Base-by-base conservation (phyloP, 2,329 filamentous ascomycete genomes). In the Clonostachys sp. region DNA sequence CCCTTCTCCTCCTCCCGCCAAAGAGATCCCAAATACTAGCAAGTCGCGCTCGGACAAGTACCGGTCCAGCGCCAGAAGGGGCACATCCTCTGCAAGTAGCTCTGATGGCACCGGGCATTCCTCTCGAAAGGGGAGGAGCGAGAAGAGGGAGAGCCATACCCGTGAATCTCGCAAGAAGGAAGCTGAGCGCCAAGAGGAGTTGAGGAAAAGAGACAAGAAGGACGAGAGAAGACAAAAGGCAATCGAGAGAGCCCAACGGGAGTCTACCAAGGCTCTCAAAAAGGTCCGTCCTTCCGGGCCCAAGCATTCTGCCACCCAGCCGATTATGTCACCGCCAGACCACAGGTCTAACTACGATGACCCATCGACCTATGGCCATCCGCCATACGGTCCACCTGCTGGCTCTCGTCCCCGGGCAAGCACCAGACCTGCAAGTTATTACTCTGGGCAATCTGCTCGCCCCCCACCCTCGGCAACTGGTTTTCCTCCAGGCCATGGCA, bases 11-110 rank as follows among this genome's bases (percentile, higher is more conserved):
- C 24, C 24, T 30, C 71, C 73, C 10, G 60, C 56, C 45, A 78
- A 74, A 52, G 70, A 78, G 55, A 69, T 68, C 34, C 71, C 78
- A 56, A 81, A 80, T 58, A 78, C 72, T 17, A 62, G 75, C 52
- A 75, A 71, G 57, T 65, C 72, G 41, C 71, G 74, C 51, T 71
- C 57, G 47, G 61, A 57, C 50, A 57, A 59, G 36, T 39, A 39
- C 36, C 14, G 36, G 17, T 53, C 58, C 14, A 48, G 58, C 18
- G 61, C 52, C 62, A 47, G 62, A 45, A 68, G 65, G 50, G 60
- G 63, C 42, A 65, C 65, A 40, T 66, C 71, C 13, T 65, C 68
- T 38, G 66, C 68, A 24, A 63, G 56, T 51, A 72, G 74, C 55
- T 70, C 72, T 44, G 69, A 76, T 55, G 64, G 71, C 39, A 73